Base-by-base conservation (phyloP, 108 stramenopile genomes). In the Thalassiosira profunda region DNA sequence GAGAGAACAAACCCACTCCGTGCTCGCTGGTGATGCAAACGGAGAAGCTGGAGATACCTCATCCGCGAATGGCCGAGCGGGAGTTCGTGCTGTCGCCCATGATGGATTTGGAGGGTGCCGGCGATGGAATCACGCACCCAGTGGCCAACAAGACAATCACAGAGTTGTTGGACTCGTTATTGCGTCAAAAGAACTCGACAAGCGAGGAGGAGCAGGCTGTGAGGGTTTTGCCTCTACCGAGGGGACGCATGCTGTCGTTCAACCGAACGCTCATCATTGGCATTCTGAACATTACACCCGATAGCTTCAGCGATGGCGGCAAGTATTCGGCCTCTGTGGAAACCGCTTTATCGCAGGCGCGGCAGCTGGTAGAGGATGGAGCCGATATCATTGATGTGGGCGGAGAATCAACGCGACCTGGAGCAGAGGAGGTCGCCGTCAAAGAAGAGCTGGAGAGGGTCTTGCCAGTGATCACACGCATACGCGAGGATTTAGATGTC, bases 221-320 rank as follows among this genome's bases (percentile, higher is more conserved):
- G 10, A 49, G 80, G 34, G 76, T 91, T 7, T 17, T 88, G n/a
- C 93, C 97, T 11, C 58, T 96, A 6, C 89, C 85, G 7, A 67
- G 87, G 31, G 70, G 67, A 52, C 82, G 94, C 12, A 72, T 86
- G 69, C 48, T 96, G 2, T 30, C 43, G 12, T 86, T 93, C 61
- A 84, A 92, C 51, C 63, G 83, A 63, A 88, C 90, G 11, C 62
- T 90, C 11, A 81, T 98, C 53, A 97, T 98, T 96, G 98, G 97
- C 10, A 95, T 99, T 51, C 63, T 99, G 8, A 99, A 99, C 77
- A 87, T 95, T 0, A 99, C 98, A 9, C 98, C 98, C 20, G 98
- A 99, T 59, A 92, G 90, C 60, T 99, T 99, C 64, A 93, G 91
- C 70, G 98, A 99, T 67, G 98, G 98, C 36, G 98, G 98, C 1